Evolutionary conservation across 169 alveolate species (phyloP).

Genomic region (Eimeria maxima): DNA sequence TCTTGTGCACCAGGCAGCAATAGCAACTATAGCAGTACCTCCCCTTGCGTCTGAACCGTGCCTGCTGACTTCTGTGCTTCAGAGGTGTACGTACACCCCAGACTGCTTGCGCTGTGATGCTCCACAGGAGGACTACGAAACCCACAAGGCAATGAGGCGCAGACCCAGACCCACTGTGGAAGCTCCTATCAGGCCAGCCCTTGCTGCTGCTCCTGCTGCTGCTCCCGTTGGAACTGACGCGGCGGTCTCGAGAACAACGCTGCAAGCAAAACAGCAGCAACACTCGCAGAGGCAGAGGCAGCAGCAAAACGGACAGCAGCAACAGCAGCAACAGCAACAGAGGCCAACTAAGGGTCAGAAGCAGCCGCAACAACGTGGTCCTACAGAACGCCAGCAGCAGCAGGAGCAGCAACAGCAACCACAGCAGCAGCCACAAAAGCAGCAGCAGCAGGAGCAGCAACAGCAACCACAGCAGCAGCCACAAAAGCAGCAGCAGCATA

Average conservation of each 20-base stretch:
- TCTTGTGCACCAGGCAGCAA: neutral
- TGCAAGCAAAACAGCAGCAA: neutral
- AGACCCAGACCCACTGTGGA: constrained; percentile 31
- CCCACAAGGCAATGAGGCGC: constrained; percentile 63
- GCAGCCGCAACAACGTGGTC: constrained; percentile 2
- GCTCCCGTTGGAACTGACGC: neutral
- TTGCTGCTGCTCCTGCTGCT: neutral
- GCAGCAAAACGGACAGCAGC: too few species aligned
- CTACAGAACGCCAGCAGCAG: constrained; percentile 55
- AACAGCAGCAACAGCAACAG: too few species aligned
- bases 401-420: constrained; percentile 6
- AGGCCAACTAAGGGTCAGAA: neutral
- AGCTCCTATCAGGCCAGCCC: neutral
- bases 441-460: neutral
- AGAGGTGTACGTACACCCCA: too few species aligned
- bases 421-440: constrained; percentile 10
- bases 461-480: neutral
- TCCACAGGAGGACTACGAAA: constrained; percentile 76
- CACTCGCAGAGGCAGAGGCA: too few species aligned
- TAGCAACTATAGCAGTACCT: too few species aligned
- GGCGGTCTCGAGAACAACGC: neutral
- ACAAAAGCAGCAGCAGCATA: neutral
- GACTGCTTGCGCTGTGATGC: neutral
- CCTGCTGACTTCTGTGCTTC: too few species aligned
- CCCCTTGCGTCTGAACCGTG: too few species aligned